These are phyloP conservation scores for Mortierella alpina DNA, from an alignment of 192 early-diverging fungal species.

Conservation along the genomic window DNA sequence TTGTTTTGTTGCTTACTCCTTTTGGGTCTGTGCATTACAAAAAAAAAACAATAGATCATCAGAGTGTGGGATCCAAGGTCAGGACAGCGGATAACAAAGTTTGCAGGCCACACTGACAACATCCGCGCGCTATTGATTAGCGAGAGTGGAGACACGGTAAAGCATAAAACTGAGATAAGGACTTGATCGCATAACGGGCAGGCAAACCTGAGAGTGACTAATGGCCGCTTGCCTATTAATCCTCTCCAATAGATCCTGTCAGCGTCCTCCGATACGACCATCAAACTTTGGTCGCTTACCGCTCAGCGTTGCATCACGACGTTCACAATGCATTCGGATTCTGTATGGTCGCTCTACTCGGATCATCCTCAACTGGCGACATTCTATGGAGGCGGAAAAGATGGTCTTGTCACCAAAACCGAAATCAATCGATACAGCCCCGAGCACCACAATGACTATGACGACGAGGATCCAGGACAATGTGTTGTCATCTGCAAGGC, in stretches of 20 bases:
- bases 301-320: constrained; percentile 90
- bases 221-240: neutral
- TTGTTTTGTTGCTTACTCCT: neutral
- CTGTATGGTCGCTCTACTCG: constrained; percentile 92
- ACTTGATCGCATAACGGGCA: neutral
- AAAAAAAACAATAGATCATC: constrained; percentile 65
- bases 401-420: constrained; percentile 92
- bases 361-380: constrained; percentile 86
- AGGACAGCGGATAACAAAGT: constrained; percentile 75
- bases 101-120: constrained; percentile 96
- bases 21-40: neutral
- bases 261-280: constrained; percentile 93
- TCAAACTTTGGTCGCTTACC: constrained; percentile 96
- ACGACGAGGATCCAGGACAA: constrained; percentile 70
- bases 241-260: constrained; percentile 77
- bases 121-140: constrained; percentile 89
- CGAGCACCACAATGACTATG: constrained; percentile 30
- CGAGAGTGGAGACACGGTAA: constrained; percentile 86
- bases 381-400: constrained; percentile 93
- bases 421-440: constrained; percentile 60
- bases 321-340: constrained; percentile 87
- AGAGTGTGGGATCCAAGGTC: constrained; percentile 91
- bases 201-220: neutral
- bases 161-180: neutral
- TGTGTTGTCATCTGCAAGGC: constrained; percentile 92